Base-by-base conservation (phyloP, 2,329 filamentous ascomycete genomes). In the Stachybotrys echinatus region DNA sequence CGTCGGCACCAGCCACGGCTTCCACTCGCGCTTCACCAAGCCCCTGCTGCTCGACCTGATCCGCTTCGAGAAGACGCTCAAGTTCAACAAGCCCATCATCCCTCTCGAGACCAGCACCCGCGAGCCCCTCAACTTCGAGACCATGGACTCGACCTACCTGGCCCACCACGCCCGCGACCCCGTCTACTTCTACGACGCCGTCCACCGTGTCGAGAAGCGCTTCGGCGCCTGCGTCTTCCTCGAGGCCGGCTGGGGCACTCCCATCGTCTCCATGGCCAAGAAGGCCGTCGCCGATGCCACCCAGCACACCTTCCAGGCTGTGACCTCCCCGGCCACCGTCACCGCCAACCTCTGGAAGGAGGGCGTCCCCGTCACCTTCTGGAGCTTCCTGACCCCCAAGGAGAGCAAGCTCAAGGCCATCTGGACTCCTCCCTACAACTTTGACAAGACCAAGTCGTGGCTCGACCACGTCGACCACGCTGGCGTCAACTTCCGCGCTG, bases 361-460 rank as follows among this genome's bases (percentile, higher is more conserved):
- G n/a, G 54, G 53, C 1, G 23, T 54, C 34, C 21, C 39, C 12
- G 31, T 48, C 5, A 48, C 56, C 0, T 50, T 49, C 22, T 58
- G 56, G 56, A 46, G 45, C 23, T 55, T 58, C 23, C 23, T 53
- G n/a, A 52, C 50, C 12, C 50, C 50, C 17, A 54, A 54, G 43
- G 39, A 49, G 3, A 50, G 40, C 19, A 31, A 44, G 8, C 48
- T 50, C 4, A 45, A 38, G n/a, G 42, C 48, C 19, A 45, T 53
- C 3, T 58, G 53, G 52, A 50, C 56, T 12, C 56, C 56, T 31
- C 56, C 54, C 1, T 58, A 55, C 38, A 50, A 39, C 43, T 56
- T 58, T 31, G 52, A 58, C n/a, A 22, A 37, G 2, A 38, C 50
- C 27, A 51, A 51, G 22, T 48, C 54, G 12, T 58, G 56, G 56